phyloP scores from a whole-genome alignment of 2,329 filamentous ascomycete genomes.

The Lachnellula subtilissima region DNA sequence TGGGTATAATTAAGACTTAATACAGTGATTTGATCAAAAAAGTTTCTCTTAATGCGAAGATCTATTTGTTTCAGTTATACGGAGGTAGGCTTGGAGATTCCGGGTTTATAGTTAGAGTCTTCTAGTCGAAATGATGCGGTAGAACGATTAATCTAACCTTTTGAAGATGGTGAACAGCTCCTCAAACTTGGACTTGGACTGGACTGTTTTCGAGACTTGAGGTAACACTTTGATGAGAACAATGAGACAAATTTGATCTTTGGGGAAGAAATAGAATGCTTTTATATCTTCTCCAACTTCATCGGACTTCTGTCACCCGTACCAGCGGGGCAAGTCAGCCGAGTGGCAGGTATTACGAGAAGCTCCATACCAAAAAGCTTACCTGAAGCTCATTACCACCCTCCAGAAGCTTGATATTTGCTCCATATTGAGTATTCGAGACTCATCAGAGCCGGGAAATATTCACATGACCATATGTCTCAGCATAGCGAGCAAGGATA shows the following conservation, averaged over 20 bases:
- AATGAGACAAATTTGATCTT: too few relatives aligned
- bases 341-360: not conserved
- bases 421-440: not conserved
- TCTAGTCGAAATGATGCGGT: too few relatives aligned
- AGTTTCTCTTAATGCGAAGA: not conserved
- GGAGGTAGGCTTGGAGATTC: too few relatives aligned
- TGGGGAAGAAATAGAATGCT: not conserved
- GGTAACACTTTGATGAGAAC: too few relatives aligned
- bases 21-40: not conserved
- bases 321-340: not conserved
- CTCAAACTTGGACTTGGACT: too few relatives aligned
- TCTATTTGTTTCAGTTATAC: not conserved
- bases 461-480: slow-evolving; percentile 9
- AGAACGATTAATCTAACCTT: too few relatives aligned
- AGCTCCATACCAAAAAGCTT: not conserved
- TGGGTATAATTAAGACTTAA: not conserved
- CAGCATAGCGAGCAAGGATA: not conserved
- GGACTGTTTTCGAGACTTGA: too few relatives aligned
- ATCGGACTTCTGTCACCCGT: slow-evolving; percentile 2
- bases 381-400: not conserved
- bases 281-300: not conserved
- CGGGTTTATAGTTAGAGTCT: too few relatives aligned
- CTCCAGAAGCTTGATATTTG: not conserved
- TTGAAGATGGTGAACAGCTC: too few relatives aligned
- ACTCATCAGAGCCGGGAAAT: not conserved